Conservation (phyloP, 1,139 yeast genomes). For the Yamadazyma triangularis region DNA sequence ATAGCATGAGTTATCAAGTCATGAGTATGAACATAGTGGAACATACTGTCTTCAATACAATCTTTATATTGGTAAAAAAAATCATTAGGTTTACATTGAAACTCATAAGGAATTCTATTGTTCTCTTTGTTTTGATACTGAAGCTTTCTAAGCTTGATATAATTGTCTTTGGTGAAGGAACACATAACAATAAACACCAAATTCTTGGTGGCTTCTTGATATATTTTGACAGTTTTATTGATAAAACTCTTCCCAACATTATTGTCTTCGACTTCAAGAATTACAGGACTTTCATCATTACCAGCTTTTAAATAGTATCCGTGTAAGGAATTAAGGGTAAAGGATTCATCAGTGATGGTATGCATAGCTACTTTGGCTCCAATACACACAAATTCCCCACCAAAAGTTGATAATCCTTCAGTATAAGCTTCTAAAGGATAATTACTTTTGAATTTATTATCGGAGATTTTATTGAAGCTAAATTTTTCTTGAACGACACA, state of each 20-base stretch:
- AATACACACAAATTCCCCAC: conserved; percentile 38
- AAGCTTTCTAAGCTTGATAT: conserved; percentile 12
- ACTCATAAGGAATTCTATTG: conserved; percentile 27
- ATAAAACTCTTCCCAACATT: conserved; percentile 29
- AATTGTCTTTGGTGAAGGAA: conserved; percentile 28
- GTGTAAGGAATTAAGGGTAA: conserved; percentile 39
- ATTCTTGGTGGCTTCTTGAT: conserved; percentile 24
- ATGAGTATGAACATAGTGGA: conserved; percentile 16
- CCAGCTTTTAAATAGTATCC: conserved; percentile 36
- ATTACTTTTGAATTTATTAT: conserved; percentile 20
- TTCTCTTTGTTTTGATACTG: conserved; percentile 12
- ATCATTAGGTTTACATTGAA: conserved; percentile 22
- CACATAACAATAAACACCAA: conserved; percentile 27
- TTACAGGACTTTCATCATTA: conserved; percentile 20
- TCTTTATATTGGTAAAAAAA: conserved; percentile 23
- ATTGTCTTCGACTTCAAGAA: conserved; percentile 26
- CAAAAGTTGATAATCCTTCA: conserved; percentile 33
- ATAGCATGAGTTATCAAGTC: conserved; percentile 24
- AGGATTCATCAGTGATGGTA: conserved; percentile 32
- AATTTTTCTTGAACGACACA: conserved; percentile 23
- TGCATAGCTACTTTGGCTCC: conserved; percentile 36
- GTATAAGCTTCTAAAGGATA: conserved; percentile 33
- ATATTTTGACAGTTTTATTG: conserved; percentile 25
- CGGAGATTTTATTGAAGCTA: conserved; percentile 9
- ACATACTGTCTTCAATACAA: conserved; percentile 17